Evolutionary conservation across 2,329 filamentous ascomycete species (phyloP), one percentile per base, ranked within the genome.

Genomic region (Botrytis deweyae): DNA sequence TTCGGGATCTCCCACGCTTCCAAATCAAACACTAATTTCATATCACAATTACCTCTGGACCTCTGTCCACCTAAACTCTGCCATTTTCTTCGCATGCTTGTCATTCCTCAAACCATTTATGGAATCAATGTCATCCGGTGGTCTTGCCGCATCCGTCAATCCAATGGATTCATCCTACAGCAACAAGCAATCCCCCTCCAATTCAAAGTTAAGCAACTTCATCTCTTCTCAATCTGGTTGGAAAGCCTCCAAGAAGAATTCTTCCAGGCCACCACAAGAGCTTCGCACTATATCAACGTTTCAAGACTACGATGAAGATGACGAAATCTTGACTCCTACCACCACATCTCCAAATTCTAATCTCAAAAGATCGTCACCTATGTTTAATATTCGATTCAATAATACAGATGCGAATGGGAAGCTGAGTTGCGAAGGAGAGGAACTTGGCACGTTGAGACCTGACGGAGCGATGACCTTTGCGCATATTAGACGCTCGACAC

Each of bases 31-130:
- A 46, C 73, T 76, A 44, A 52, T 69, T 16, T 72, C 69, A 33
- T 77, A 75, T 38, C 67, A 65, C 63, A 70, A 59, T 52, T 75
- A 76, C 65, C 66, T 78, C 33, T 70, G 65, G 72, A 78, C 76
- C 3, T 76, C 75, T 29, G 73, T 78, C 20, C 76, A 77, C 61
- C 73, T 77, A 29, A 76, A 77, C 46, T 70, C 75, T 44, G 75
- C 77, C 33, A 75, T 79, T 40, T 73, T 79, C 59, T 68, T 72
- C 38, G 70, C 76, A 38, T 78, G 77, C 16, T 44, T 78, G 25
- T 74, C 77, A 25, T 77, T 76, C 33, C 72, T 79, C 25, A 77
- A 77, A 55, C 76, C 76, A 29, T 77, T 79, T 62, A 74, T 78
- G 52, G 76, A 76, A 38, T 75, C 67, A 46, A 74, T 79, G 74